Conservation (phyloP, 495 filamentous ascomycete species). For the Haplographium delicatum region DNA sequence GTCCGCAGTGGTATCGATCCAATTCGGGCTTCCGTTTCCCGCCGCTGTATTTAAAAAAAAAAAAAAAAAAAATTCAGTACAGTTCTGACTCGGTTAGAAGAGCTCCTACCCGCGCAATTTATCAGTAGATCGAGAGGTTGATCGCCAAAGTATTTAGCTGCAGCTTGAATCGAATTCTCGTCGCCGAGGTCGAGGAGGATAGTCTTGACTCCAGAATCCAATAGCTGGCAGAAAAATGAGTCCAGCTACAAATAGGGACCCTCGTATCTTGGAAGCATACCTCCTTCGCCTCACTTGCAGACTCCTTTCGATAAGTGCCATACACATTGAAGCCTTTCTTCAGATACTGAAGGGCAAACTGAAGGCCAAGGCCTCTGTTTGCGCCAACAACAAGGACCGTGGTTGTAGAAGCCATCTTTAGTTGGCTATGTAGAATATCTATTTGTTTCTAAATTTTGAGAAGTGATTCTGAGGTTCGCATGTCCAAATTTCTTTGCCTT, state of each 20-base stretch:
- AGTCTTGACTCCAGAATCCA: background rate
- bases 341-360: background rate
- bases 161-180: background rate
- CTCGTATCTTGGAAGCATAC: too few species aligned
- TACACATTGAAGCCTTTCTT: background rate
- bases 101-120: background rate
- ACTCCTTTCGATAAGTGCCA: background rate
- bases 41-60: too few species aligned
- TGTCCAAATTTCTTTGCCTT: too few species aligned
- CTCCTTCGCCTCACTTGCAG: background rate
- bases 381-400: too few species aligned
- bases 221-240: background rate
- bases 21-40: too few species aligned
- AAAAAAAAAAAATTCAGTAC: too few species aligned
- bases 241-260: too few species aligned
- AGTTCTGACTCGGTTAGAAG: too few species aligned
- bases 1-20: constrained; percentile 1
- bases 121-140: background rate
- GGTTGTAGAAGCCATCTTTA: too few species aligned
- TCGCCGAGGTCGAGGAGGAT: background rate
- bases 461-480: too few species aligned
- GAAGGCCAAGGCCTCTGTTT: background rate
- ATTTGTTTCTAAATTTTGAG: too few species aligned
- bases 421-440: too few species aligned
- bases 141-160: background rate